These are phyloP conservation scores for Fusarium sp. DNA, from an alignment of 2,329 filamentous ascomycete species.

Conservation along the genomic window DNA sequence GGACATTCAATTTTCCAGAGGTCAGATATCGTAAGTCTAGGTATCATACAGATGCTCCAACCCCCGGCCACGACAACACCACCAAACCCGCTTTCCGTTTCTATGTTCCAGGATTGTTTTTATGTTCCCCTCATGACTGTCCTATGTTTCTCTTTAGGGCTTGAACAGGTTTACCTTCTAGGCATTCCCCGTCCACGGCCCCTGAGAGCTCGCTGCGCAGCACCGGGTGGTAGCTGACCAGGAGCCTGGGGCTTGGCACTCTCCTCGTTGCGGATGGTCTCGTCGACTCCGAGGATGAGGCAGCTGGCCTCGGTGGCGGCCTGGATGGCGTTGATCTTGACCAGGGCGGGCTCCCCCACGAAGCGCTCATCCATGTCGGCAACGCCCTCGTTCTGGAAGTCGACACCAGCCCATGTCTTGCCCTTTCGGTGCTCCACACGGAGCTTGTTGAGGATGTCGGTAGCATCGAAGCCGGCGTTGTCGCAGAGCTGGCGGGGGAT, in stretches of 20 bases:
- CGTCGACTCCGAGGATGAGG: conserved; percentile 94
- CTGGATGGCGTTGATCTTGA: conserved; percentile 98
- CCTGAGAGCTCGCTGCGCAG: conserved; percentile 88
- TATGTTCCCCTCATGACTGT: conserved; percentile 26
- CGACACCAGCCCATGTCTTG: conserved; percentile 93
- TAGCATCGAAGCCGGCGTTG: conserved; percentile 98
- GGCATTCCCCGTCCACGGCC: conserved; percentile 92
- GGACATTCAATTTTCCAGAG: conserved; percentile 44
- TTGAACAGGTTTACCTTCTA: conserved; percentile 67
- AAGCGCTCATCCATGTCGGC: conserved; percentile 95
- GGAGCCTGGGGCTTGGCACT: conserved; percentile 87
- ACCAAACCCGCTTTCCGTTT: conserved; percentile 19
- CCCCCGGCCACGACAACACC: conserved; percentile 33
- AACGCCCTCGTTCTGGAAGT: conserved; percentile 92
- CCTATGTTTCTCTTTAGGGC: conserved; percentile 32
- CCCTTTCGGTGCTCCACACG: conserved; percentile 97
- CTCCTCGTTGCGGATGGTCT: conserved; percentile 99
- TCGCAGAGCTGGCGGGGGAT: conserved; percentile 98
- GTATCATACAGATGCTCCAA: conserved; percentile 54
- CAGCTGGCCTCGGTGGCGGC: conserved; percentile 96
- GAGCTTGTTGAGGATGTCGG: conserved; percentile 95
- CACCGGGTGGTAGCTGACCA: conserved; percentile 79
- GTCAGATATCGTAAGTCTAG: conserved; percentile 41
- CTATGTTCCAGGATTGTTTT: conserved; percentile 35
- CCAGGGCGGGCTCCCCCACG: conserved; percentile 95